These are phyloP conservation scores for Artemisia tridentata DNA, from an alignment of 129 eudicot genomes.

Conservation along the genomic window DNA sequence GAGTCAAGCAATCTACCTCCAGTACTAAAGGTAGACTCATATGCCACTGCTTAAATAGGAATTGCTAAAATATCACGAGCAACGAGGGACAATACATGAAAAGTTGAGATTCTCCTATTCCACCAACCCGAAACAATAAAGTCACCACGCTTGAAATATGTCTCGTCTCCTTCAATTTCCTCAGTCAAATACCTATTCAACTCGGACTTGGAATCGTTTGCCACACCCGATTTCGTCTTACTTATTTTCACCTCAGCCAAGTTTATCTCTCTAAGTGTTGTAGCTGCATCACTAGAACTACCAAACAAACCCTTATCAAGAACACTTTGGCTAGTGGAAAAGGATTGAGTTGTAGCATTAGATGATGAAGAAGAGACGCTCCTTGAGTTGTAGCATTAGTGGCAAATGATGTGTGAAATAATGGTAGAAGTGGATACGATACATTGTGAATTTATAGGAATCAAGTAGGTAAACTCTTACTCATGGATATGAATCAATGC, in stretches of 20 bases:
- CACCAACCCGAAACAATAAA: neutral
- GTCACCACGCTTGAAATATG: neutral
- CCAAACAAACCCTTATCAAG: neutral
- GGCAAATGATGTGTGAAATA: too few species aligned
- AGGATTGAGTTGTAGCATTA: neutral
- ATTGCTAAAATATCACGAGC: neutral
- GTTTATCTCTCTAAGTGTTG: neutral
- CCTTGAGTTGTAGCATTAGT: neutral
- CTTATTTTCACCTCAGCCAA: neutral
- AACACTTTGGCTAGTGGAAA: too few species aligned
- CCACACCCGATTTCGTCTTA: neutral
- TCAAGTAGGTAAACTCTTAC: too few species aligned
- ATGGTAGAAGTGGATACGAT: too few species aligned
- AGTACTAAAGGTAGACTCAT: neutral
- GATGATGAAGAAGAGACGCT: neutral
- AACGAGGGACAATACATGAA: neutral
- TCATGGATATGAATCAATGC: too few species aligned
- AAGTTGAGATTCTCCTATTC: neutral
- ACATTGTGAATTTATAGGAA: too few species aligned
- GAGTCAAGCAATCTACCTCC: conserved; percentile 9
- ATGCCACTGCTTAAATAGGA: neutral
- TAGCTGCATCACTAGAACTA: neutral
- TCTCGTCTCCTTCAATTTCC: neutral
- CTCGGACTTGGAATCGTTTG: neutral
- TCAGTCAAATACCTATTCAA: neutral